Evolutionary conservation across 495 filamentous ascomycete genomes (phyloP).

Genomic region (Parathielavia hyrcaniae): DNA sequence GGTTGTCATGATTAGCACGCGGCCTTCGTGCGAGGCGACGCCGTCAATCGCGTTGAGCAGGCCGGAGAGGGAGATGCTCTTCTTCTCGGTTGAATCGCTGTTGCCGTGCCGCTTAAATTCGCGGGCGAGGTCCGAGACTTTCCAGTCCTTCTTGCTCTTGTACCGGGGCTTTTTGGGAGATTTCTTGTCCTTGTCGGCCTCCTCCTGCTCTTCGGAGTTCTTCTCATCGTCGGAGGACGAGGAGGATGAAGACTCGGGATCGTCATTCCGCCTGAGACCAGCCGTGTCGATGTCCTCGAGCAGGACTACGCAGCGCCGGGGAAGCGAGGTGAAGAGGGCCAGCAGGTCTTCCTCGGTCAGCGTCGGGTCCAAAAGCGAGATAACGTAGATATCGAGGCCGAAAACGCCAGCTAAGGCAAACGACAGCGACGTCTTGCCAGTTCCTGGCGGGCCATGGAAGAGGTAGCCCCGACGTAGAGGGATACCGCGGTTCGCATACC

Average conservation of each 20-base stretch:
- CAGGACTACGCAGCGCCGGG: constrained; percentile 58
- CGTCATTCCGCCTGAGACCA: constrained; percentile 47
- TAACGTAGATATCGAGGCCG: constrained; percentile 61
- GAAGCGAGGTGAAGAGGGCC: constrained; percentile 59
- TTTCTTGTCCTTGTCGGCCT: constrained; percentile 16
- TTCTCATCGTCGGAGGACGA: neutral
- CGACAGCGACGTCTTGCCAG: constrained; percentile 55
- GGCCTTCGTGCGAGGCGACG: constrained; percentile 72
- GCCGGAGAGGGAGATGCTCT: constrained; percentile 63
- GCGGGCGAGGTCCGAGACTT: constrained; percentile 33
- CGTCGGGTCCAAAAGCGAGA: constrained; percentile 54
- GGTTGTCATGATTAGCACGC: constrained; percentile 78
- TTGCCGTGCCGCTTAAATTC: constrained; percentile 30
- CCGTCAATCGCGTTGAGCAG: constrained; percentile 82
- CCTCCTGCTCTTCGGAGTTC: constrained; percentile 8
- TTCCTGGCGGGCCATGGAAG: constrained; percentile 68
- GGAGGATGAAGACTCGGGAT: constrained; percentile 8
- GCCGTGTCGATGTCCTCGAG: constrained; percentile 70
- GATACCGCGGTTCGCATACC: constrained; percentile 79
- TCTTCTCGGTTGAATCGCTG: constrained; percentile 27
- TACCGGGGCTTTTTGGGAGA: constrained; percentile 12
- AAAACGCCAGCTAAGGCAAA: constrained; percentile 66
- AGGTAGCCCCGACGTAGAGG: constrained; percentile 87
- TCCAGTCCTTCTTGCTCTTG: constrained; percentile 27
- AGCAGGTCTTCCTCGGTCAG: constrained; percentile 66